Base-by-base conservation (phyloP, 2,329 filamentous ascomycete genomes). In the Elsinoe australis region DNA sequence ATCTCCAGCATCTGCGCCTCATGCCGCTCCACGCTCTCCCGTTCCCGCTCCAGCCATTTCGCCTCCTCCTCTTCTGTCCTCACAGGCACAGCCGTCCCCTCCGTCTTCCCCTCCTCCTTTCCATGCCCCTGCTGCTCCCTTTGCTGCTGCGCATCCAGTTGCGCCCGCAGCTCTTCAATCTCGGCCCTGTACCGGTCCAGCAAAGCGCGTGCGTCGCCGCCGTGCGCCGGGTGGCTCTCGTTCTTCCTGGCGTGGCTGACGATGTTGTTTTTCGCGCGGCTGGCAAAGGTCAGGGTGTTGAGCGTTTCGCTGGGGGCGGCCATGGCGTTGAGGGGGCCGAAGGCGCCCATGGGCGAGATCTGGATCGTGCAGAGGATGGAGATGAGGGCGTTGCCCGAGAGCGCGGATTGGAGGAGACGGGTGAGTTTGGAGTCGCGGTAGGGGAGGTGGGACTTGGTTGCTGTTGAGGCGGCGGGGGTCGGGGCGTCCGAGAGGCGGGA, bases 1-100 rank as follows among this genome's bases (percentile, higher is more conserved):
- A 98, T 96, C 67, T 98, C 92, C 48, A 98, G 74, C 77, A 98
- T 90, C 65, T 98, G 92, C 69, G 96, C 92, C 62, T 95, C 89
- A 57, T 95, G 92, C 31, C 88, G 80, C 56, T 87, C 79, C 56
- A 88, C 82, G 5, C 85, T 85, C 66, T 95, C 87, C 57, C 83
- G 79, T 63, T 92, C 82, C 14, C 82, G 74, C 32, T 73, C 80
- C 56, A 58, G 64, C 33, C 82, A 78, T 59, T 92, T 86, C 56
- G 85, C 80, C 59, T 87, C 80, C 41, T 81, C 78, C 52, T 83
- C 76, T 44, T 76, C 78, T 18, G 85, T 79, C 45, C 80, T 79
- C 51, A 83, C 78, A n/a, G n/a, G n/a, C n/a, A n/a, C n/a, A n/a
- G 39, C 75, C 77, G 22, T 69, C 65, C 22, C 10, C 22, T 12